Conservation (phyloP, 2,329 filamentous ascomycete species). For the Fusarium nurragi region DNA sequence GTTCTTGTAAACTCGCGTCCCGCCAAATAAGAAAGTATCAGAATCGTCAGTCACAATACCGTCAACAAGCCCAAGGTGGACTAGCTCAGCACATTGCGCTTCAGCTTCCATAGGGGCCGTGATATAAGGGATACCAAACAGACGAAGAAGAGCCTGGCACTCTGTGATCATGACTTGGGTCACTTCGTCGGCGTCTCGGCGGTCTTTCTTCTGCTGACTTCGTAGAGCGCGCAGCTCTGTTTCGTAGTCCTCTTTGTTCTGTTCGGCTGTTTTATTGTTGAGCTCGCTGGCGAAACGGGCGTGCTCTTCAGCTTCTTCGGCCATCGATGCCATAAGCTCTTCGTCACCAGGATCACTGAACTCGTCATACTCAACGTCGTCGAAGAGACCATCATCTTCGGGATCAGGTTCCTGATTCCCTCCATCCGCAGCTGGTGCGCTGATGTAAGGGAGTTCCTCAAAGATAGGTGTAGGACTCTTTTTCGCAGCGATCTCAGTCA, state of each 20-base stretch:
- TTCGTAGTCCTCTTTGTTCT: constrained; percentile 84
- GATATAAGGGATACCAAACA: constrained; percentile 96
- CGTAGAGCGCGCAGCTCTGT: constrained; percentile 86
- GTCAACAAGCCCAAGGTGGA: constrained; percentile 86
- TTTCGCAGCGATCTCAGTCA: constrained; percentile 4
- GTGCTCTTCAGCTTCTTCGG: constrained; percentile 91
- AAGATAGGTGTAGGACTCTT: constrained; percentile 28
- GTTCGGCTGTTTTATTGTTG: constrained; percentile 75
- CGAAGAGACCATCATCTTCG: constrained; percentile 55
- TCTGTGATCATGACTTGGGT: constrained; percentile 96
- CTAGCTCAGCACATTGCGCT: constrained; percentile 94
- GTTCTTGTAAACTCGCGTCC: constrained; percentile 97
- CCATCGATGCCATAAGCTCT: constrained; percentile 85
- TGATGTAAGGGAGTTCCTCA: constrained; percentile 19
- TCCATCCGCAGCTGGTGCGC: background rate
- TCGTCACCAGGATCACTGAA: constrained; percentile 92
- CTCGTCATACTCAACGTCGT: constrained; percentile 74
- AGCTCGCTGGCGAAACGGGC: constrained; percentile 89
- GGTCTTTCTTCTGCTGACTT: constrained; percentile 95
- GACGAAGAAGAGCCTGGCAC: constrained; percentile 86
- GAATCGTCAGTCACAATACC: constrained; percentile 98
- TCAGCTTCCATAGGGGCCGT: constrained; percentile 99
- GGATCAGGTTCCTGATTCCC: constrained; percentile 15
- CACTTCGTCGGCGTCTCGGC: constrained; percentile 94
- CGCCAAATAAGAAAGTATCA: constrained; percentile 96